Evolutionary conservation across 495 filamentous ascomycete species (phyloP).

Genomic region (Penicillium tannophilum): DNA sequence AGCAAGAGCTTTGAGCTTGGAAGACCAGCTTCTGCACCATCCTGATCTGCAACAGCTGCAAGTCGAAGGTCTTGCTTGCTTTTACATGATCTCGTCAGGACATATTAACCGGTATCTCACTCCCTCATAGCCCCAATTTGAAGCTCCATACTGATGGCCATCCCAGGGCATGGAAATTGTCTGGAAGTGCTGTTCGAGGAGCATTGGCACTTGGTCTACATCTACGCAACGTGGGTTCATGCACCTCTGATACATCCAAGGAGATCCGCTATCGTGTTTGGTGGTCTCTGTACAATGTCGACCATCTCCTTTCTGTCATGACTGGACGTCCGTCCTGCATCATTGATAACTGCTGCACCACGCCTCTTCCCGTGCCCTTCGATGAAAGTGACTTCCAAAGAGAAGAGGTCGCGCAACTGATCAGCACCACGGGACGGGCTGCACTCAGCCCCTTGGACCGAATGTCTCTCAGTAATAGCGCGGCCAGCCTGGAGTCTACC

Average conservation of each 20-base stretch:
- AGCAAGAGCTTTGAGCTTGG: constrained; percentile 54
- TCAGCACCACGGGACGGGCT: constrained; percentile 29
- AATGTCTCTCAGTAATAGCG: constrained; percentile 22
- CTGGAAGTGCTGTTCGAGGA: constrained; percentile 58
- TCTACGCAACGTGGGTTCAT: constrained; percentile 53
- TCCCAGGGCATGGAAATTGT: constrained; percentile 61
- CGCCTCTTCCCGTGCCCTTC: constrained; percentile 56
- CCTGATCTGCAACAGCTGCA: constrained; percentile 60
- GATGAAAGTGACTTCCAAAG: constrained; percentile 50
- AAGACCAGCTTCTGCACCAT: constrained; percentile 52
- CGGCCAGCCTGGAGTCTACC: constrained; percentile 26
- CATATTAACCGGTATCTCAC: constrained; percentile 60
- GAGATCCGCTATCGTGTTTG: constrained; percentile 61
- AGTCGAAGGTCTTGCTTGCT: constrained; percentile 56
- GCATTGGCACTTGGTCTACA: constrained; percentile 64
- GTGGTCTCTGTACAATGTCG: constrained; percentile 62
- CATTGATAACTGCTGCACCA: constrained; percentile 54
- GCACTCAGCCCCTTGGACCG: constrained; percentile 25
- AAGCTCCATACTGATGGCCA: constrained; percentile 11
- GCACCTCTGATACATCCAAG: constrained; percentile 52
- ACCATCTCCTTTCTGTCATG: constrained; percentile 58
- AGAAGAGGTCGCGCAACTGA: constrained; percentile 37
- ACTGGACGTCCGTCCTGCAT: constrained; percentile 64
- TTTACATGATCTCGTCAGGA: constrained; percentile 60
- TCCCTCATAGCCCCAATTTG: neutral